Conservation (phyloP, 2,329 filamentous ascomycete genomes). For the Pseudogymnoascus sp. region DNA sequence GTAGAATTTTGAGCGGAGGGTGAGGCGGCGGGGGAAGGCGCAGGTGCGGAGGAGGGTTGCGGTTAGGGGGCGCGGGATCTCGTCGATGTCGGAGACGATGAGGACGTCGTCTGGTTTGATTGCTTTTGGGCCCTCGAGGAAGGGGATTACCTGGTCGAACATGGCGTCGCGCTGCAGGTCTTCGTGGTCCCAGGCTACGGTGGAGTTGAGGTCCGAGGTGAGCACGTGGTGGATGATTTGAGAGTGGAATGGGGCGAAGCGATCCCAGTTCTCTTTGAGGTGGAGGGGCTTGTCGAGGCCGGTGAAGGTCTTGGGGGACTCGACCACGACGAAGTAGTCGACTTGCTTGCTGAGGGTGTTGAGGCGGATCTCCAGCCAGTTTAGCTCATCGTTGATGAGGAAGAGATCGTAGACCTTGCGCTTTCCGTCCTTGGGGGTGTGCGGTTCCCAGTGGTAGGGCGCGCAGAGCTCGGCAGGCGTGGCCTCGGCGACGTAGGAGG, state of each 20-base stretch:
- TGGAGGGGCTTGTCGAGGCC: constrained; percentile 30
- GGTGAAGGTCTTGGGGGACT: constrained; percentile 32
- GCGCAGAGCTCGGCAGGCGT: neutral
- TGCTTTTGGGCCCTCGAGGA: constrained; percentile 33
- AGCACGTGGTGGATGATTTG: constrained; percentile 35
- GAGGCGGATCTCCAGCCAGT: constrained; percentile 55
- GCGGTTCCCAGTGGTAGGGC: neutral
- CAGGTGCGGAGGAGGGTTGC: constrained; percentile 42
- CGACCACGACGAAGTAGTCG: constrained; percentile 38
- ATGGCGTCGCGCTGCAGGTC: constrained; percentile 33
- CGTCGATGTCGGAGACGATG: constrained; percentile 50
- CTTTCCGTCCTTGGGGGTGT: neutral
- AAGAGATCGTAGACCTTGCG: constrained; percentile 52
- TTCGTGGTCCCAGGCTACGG: constrained; percentile 30
- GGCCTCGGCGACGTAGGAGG: neutral
- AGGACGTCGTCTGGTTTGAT: constrained; percentile 46
- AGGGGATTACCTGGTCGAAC: constrained; percentile 38
- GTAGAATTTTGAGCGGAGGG: constrained; percentile 44
- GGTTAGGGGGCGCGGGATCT: constrained; percentile 46
- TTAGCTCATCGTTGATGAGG: constrained; percentile 53
- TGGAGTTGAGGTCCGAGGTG: constrained; percentile 22
- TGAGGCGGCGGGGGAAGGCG: constrained; percentile 44
- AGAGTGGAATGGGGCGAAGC: constrained; percentile 29
- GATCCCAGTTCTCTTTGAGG: constrained; percentile 30
- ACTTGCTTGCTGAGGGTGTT: constrained; percentile 18